Evolutionary conservation across 2,329 filamentous ascomycete genomes (phyloP).

Genomic region (Cadophora sp.): DNA sequence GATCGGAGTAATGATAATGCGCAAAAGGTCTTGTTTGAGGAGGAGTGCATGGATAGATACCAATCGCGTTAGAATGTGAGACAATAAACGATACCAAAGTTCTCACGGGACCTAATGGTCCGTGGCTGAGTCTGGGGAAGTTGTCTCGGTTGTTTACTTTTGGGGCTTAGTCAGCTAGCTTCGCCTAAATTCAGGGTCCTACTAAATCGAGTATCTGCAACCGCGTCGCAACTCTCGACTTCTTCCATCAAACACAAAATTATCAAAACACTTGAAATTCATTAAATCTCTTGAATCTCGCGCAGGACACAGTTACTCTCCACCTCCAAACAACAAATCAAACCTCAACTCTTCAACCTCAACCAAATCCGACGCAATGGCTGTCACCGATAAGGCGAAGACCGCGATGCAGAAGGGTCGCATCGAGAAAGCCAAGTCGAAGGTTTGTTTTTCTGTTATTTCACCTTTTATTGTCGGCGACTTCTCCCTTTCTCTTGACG

Average conservation of each 20-base stretch:
- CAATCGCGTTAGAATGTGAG: neutral
- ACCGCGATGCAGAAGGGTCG: conserved; percentile 30
- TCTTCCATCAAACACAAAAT: conserved; percentile 21
- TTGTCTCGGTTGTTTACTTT: conserved; percentile 13
- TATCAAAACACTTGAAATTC: conserved; percentile 15
- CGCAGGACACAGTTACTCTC: neutral
- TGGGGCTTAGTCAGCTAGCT: conserved; percentile 2
- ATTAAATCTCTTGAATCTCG: conserved; percentile 12
- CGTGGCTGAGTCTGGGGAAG: neutral
- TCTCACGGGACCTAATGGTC: neutral
- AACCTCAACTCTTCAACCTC: neutral
- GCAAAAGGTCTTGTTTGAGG: neutral
- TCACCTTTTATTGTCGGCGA: neutral
- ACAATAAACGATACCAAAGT: neutral
- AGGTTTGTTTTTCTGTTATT: neutral
- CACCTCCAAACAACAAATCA: conserved; percentile 9
- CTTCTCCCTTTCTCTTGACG: neutral
- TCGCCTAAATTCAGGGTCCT: conserved; percentile 15
- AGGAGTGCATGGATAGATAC: neutral
- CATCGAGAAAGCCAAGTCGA: conserved; percentile 29
- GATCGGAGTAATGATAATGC: neutral
- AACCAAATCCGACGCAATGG: conserved; percentile 21
- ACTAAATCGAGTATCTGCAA: conserved; percentile 3
- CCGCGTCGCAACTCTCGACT: neutral
- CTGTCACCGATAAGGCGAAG: conserved; percentile 17